A percentile compares a stretch with the other conserved stretches of the same genome.
phyloP scores from a whole-genome alignment of 2,329 filamentous ascomycete genomes.

The Podosphaera xanthii region DNA sequence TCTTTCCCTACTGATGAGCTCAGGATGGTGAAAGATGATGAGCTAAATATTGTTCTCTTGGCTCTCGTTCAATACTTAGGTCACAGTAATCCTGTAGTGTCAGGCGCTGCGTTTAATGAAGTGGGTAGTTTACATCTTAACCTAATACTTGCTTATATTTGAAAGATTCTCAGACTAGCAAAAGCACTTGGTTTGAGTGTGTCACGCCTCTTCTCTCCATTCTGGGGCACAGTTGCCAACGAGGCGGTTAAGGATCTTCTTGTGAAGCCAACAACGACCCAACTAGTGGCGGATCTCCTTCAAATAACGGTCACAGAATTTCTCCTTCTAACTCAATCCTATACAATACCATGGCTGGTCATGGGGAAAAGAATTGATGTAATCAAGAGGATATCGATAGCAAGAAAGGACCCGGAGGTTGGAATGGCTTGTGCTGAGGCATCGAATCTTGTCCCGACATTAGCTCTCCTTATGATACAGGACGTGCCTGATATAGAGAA shows the following conservation, averaged over 20 bases:
- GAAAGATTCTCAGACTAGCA: slow-evolving; percentile 47
- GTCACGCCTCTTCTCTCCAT: slow-evolving; percentile 55
- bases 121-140: slow-evolving; percentile 23
- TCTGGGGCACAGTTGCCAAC: slow-evolving; percentile 70
- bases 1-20: slow-evolving; percentile 2
- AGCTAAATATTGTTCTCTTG: slow-evolving; percentile 67
- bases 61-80: slow-evolving; percentile 73
- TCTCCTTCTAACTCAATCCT: slow-evolving; percentile 49
- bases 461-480: slow-evolving; percentile 36
- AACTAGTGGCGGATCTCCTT: slow-evolving; percentile 60
- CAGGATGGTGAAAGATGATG: slow-evolving; percentile 51
- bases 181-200: slow-evolving; percentile 37
- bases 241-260: slow-evolving; percentile 63
- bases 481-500: slow-evolving; percentile 33
- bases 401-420: slow-evolving; percentile 44
- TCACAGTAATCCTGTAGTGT: slow-evolving; percentile 56
- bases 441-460: slow-evolving; percentile 31
- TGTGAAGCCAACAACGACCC: slow-evolving; percentile 57
- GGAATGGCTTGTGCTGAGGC: slow-evolving; percentile 31
- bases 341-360: slow-evolving; percentile 73
- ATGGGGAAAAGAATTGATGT: slow-evolving; percentile 55
- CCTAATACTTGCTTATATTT: not conserved
- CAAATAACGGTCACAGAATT: slow-evolving; percentile 54
- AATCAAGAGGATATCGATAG: slow-evolving; percentile 59
- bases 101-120: slow-evolving; percentile 64